Base-by-base conservation (phyloP, 2,329 filamentous ascomycete species). In the Phialophora macrospora region DNA sequence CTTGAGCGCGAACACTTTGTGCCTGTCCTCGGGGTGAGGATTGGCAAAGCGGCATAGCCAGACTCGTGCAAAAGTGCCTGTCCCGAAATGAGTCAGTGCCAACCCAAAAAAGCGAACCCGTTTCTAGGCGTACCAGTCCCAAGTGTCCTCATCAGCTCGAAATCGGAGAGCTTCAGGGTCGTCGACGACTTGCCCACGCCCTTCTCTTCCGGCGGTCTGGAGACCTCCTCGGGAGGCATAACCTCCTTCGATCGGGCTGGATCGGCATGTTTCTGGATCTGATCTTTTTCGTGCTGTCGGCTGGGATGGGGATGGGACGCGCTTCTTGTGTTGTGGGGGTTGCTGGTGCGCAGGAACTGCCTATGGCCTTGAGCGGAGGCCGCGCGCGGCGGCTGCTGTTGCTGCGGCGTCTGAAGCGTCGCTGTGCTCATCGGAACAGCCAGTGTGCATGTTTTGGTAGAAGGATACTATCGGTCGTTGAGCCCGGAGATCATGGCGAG, bases 31-130 rank as follows among this genome's bases (percentile, higher is more conserved):
- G 9, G 63, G 60, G 41, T 73, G 73, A 55, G 77, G 71, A 51
- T 78, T 75, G 63, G 78, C 79, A 54, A 82, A 72, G 61, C 77
- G 77, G 54, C 78, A 77, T 28, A 83, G 76, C 81, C 81, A 83
- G 62, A 83, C 81, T 61, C 81, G 78, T 56, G 81, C 81, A 73
- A 83, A 83, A 24, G 81, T 83, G 60, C 81, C 81, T 83, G 56
- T 17, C 41, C 38, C 24, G 4, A 38, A 28, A 32, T 41, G 24
- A 14, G 9, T 30, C 48, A 51, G 48, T 28, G 20, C 48, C 14
- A 8, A 8, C 24, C 6, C 22, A n/a, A 51, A 12, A 14, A 24
- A 51, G 48, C 48, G 34, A 48, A 52, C 59, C 34, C 12, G 67
- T 34, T 24, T 71, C 63, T 3, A 7, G 22, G 48, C 48, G 24